A percentile compares a stretch with the other conserved stretches of the same genome.
These are phyloP conservation scores for Peribolospora baueri DNA, from an alignment of 768 basidiomycete genomes.

Conservation along the genomic window DNA sequence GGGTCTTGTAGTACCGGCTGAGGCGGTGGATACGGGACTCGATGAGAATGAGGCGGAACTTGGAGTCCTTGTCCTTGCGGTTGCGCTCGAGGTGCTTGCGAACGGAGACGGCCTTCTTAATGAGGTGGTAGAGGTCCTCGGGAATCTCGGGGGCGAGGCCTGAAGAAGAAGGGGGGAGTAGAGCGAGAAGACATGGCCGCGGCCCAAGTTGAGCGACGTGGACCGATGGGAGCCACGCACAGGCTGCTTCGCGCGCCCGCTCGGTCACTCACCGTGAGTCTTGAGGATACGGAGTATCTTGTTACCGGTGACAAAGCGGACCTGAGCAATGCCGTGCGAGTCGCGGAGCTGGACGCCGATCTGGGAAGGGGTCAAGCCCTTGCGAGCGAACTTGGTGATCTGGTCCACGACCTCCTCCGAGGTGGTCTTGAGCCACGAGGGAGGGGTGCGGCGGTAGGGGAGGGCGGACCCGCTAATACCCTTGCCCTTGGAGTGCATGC, in stretches of 20 bases:
- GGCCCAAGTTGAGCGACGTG: neutral
- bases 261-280: slow-evolving; percentile 45
- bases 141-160: slow-evolving; percentile 93
- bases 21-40: slow-evolving; percentile 97
- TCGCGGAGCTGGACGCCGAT: slow-evolving; percentile 96
- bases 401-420: slow-evolving; percentile 87
- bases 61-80: slow-evolving; percentile 95
- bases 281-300: slow-evolving; percentile 97
- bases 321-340: slow-evolving; percentile 93
- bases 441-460: slow-evolving; percentile 84
- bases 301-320: slow-evolving; percentile 95
- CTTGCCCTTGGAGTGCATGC: slow-evolving; percentile 5
- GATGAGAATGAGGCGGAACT: slow-evolving; percentile 87
- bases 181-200: neutral
- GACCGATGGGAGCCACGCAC: neutral
- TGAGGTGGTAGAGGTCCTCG: slow-evolving; percentile 96
- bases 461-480: slow-evolving; percentile 66
- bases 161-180: slow-evolving; percentile 15
- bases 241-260: neutral
- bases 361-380: slow-evolving; percentile 91
- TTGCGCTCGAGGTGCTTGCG: slow-evolving; percentile 96
- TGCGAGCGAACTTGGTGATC: slow-evolving; percentile 89
- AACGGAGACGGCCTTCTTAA: slow-evolving; percentile 98
- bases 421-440: slow-evolving; percentile 88
- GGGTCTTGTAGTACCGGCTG: slow-evolving; percentile 83